Evolutionary conservation across 2,329 filamentous ascomycete species (phyloP).

Genomic region (Colletotrichum trifolii): DNA sequence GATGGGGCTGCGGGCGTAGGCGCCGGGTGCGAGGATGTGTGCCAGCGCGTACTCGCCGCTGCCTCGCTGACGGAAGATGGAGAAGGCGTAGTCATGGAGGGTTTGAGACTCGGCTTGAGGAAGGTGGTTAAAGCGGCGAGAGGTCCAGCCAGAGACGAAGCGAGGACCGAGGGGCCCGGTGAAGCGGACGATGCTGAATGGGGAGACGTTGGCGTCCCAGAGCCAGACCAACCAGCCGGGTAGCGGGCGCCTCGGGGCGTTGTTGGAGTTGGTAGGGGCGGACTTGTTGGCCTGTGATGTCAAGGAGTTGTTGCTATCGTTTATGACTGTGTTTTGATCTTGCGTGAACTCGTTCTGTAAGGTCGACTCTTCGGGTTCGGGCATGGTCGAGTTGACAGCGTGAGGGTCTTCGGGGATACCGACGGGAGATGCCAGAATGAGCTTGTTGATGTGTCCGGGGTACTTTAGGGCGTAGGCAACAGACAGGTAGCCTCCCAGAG

Average conservation of each 20-base stretch:
- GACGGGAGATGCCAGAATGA: slow-evolving; percentile 93
- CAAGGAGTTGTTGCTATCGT: slow-evolving; percentile 47
- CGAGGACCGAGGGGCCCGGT: slow-evolving; percentile 90
- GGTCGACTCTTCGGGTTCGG: slow-evolving; percentile 79
- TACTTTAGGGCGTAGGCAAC: slow-evolving; percentile 97
- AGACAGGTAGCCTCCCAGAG: slow-evolving; percentile 92
- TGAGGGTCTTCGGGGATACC: slow-evolving; percentile 96
- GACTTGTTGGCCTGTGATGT: slow-evolving; percentile 46
- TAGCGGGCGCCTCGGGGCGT: slow-evolving; percentile 65
- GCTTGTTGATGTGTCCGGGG: slow-evolving; percentile 91
- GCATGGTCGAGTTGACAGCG: slow-evolving; percentile 82
- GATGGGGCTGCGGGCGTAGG: slow-evolving; percentile 87
- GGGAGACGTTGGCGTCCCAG: slow-evolving; percentile 97
- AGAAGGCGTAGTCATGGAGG: slow-evolving; percentile 93
- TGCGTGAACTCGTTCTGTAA: slow-evolving; percentile 83
- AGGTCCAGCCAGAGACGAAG: slow-evolving; percentile 95
- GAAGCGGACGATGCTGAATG: slow-evolving; percentile 90
- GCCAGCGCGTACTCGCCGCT: slow-evolving; percentile 94
- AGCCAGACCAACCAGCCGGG: slow-evolving; percentile 92
- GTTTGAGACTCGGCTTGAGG: slow-evolving; percentile 82
- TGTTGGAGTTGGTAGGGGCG: slow-evolving; percentile 48
- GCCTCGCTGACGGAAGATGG: slow-evolving; percentile 90
- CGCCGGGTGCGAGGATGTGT: slow-evolving; percentile 92
- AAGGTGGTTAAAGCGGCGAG: slow-evolving; percentile 89
- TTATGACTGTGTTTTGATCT: slow-evolving; percentile 70